Percentiles rank a stretch among this genome's conserved stretches.
Evolutionary conservation across 805 yeast species (phyloP).

Genomic region (Barnettozyma sp.): DNA sequence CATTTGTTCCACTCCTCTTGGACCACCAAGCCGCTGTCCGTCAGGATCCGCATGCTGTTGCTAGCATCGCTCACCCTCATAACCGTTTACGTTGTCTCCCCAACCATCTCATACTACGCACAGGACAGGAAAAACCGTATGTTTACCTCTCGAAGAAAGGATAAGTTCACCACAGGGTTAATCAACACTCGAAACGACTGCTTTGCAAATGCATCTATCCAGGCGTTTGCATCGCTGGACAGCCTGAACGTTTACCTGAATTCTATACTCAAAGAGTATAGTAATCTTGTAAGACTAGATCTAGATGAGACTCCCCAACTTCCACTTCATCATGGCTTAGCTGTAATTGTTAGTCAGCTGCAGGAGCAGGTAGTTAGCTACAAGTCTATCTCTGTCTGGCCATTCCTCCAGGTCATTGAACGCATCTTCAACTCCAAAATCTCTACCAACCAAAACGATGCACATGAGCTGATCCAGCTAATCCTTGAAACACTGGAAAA

Average conservation of each 20-base stretch:
- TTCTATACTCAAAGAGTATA: slow-evolving; percentile 24
- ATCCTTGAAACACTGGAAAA: slow-evolving; percentile 69
- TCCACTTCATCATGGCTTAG: slow-evolving; percentile 52
- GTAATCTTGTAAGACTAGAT: slow-evolving; percentile 8
- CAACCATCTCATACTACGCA: slow-evolving; percentile 21
- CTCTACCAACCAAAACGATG: slow-evolving; percentile 84
- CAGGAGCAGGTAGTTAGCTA: slow-evolving; percentile 54
- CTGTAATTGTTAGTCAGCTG: slow-evolving; percentile 44
- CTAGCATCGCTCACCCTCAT: slow-evolving; percentile 19
- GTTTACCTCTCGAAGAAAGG: slow-evolving; percentile 49
- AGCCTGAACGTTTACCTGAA: slow-evolving; percentile 51
- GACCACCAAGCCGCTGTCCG: slow-evolving; percentile 13
- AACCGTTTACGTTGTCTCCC: slow-evolving; percentile 28
- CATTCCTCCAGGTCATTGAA: slow-evolving; percentile 68
- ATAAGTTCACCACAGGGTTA: slow-evolving; percentile 74
- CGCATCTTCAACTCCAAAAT: slow-evolving; percentile 63
- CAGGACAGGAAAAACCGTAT: slow-evolving; percentile 21
- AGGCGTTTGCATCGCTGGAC: slow-evolving; percentile 63
- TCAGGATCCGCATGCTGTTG: slow-evolving; percentile 20
- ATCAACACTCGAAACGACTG: slow-evolving; percentile 82
- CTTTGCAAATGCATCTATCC: slow-evolving; percentile 85
- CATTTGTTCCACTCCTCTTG: slow-evolving; percentile 14
- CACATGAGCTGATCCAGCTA: slow-evolving; percentile 84
- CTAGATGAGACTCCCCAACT: slow-evolving; percentile 31
- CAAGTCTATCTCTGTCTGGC: slow-evolving; percentile 67